These are phyloP conservation scores for Microcera coccophila DNA, from an alignment of 2,329 filamentous ascomycete genomes.

Conservation along the genomic window DNA sequence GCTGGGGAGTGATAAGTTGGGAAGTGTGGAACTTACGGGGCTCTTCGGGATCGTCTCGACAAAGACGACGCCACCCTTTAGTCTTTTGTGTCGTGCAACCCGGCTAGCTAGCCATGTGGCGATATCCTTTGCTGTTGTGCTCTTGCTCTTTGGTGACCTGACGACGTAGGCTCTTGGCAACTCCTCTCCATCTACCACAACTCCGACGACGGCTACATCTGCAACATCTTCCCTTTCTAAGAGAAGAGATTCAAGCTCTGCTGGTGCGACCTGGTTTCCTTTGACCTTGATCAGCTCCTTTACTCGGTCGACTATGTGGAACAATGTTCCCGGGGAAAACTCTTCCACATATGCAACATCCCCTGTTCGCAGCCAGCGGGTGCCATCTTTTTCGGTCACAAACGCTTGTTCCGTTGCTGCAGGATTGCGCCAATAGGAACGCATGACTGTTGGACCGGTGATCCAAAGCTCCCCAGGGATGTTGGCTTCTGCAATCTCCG, in stretches of 20 bases:
- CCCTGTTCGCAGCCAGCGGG: slow-evolving; percentile 69
- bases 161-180: slow-evolving; percentile 62
- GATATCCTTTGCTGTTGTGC: slow-evolving; percentile 44
- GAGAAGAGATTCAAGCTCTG: slow-evolving; percentile 42
- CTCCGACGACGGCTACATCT: slow-evolving; percentile 63
- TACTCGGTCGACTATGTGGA: slow-evolving; percentile 70
- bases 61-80: slow-evolving; percentile 67
- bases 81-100: slow-evolving; percentile 61
- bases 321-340: slow-evolving; percentile 47
- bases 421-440: slow-evolving; percentile 71
- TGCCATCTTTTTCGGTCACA: slow-evolving; percentile 43
- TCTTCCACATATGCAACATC: slow-evolving; percentile 66
- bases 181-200: slow-evolving; percentile 53
- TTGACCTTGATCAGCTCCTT: slow-evolving; percentile 64
- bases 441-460: slow-evolving; percentile 67
- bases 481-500: slow-evolving; percentile 46
- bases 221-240: slow-evolving; percentile 44
- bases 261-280: slow-evolving; percentile 56
- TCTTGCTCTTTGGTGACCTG: slow-evolving; percentile 15
- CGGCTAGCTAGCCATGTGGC: slow-evolving; percentile 59
- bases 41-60: slow-evolving; percentile 58
- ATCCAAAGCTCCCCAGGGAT: slow-evolving; percentile 71
- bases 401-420: slow-evolving; percentile 61
- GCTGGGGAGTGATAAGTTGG: neutral
- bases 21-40: slow-evolving; percentile 42